Evolutionary conservation across 2,329 filamentous ascomycete genomes (phyloP).

Genomic region (Didymella segeticola): DNA sequence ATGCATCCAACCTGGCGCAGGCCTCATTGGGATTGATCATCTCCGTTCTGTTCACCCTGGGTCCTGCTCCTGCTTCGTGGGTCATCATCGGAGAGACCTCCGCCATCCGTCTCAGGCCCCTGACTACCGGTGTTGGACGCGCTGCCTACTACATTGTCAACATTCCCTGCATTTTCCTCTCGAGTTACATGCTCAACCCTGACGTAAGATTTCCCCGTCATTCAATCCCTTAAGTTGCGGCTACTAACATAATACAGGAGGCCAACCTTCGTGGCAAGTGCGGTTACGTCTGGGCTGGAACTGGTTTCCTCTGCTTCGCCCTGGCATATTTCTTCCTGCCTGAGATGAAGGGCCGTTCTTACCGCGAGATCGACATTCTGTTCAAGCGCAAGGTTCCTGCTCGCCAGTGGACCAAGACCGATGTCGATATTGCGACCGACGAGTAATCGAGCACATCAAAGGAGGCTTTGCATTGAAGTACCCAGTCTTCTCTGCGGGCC

Average conservation of each 20-base stretch:
- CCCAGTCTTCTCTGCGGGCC: neutral
- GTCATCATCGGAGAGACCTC: constrained; percentile 73
- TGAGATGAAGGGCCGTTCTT: constrained; percentile 61
- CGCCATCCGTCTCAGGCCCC: constrained; percentile 66
- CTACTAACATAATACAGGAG: constrained; percentile 67
- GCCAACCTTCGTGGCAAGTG: constrained; percentile 52
- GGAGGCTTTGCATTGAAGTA: neutral
- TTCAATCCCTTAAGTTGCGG: constrained; percentile 59
- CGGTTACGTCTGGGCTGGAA: constrained; percentile 45
- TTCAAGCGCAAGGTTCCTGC: constrained; percentile 58
- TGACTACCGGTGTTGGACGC: constrained; percentile 71
- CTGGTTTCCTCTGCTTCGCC: constrained; percentile 62
- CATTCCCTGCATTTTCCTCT: constrained; percentile 71
- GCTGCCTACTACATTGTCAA: constrained; percentile 69
- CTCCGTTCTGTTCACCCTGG: constrained; percentile 69
- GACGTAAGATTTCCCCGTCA: constrained; percentile 29
- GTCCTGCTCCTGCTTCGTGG: constrained; percentile 69
- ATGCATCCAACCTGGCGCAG: constrained; percentile 59
- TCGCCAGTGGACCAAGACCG: constrained; percentile 63
- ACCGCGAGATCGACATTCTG: constrained; percentile 59
- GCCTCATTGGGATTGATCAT: constrained; percentile 69
- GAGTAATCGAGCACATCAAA: constrained; percentile 55
- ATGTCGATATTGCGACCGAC: constrained; percentile 66
- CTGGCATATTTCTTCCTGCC: constrained; percentile 60
- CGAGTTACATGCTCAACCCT: constrained; percentile 67